Conservation (phyloP, 2,329 filamentous ascomycete species). For the Gaeumannomyces sp. region DNA sequence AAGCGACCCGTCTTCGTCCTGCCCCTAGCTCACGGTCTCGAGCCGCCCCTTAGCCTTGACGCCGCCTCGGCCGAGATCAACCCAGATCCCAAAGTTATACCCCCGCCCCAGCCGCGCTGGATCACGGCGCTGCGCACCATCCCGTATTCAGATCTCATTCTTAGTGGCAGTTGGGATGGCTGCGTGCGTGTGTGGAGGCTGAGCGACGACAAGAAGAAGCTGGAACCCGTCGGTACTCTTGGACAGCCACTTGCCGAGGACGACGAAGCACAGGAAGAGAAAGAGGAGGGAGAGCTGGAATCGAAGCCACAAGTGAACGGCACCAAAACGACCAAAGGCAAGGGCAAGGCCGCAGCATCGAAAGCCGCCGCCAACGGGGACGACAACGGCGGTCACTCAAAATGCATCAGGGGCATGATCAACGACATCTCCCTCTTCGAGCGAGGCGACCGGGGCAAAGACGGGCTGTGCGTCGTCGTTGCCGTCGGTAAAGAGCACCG, state of each 20-base stretch:
- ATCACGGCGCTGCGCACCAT: slow-evolving; percentile 84
- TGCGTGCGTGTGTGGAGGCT: slow-evolving; percentile 80
- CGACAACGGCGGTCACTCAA: slow-evolving; percentile 11
- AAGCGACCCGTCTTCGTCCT: slow-evolving; percentile 88
- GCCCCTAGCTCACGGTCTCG: slow-evolving; percentile 76
- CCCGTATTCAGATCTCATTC: slow-evolving; percentile 82
- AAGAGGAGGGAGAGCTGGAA: slow-evolving; percentile 22
- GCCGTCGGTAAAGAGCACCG: slow-evolving; percentile 82
- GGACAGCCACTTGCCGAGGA: slow-evolving; percentile 30
- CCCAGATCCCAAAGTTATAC: slow-evolving; percentile 52
- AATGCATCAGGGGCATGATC: slow-evolving; percentile 63
- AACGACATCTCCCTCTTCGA: slow-evolving; percentile 89
- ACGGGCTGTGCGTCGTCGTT: slow-evolving; percentile 78
- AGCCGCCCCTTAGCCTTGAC: slow-evolving; percentile 63
- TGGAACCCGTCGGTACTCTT: slow-evolving; percentile 67
- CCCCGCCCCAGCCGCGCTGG: slow-evolving; percentile 68
- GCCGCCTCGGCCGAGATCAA: slow-evolving; percentile 72
- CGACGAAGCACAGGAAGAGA: slow-evolving; percentile 10
- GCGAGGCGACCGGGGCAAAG: slow-evolving; percentile 66
- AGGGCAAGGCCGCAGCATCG: slow-evolving; percentile 10
- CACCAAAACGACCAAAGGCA: slow-evolving; percentile 14
- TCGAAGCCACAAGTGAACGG: slow-evolving; percentile 14
- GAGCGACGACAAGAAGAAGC: slow-evolving; percentile 71
- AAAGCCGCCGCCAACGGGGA: slow-evolving; percentile 8
- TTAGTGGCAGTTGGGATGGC: slow-evolving; percentile 94